Evolutionary conservation across 179 eudicot species (phyloP), one percentile per base, ranked within the genome.

Genomic region (Patellifolia procumbens): DNA sequence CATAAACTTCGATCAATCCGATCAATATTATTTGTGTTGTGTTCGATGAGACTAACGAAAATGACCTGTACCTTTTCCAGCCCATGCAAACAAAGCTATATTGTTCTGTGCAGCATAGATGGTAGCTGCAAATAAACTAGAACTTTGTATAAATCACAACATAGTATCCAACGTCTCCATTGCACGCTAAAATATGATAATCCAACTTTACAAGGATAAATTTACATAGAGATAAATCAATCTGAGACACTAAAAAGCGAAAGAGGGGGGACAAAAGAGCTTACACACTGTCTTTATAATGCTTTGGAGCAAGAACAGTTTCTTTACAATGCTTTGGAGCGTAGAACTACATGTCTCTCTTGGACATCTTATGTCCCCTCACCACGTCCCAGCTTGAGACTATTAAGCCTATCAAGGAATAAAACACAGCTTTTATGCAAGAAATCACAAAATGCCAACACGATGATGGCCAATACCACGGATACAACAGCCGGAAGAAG

Each of bases 381-480:
- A 87, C 59, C 68, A 80, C 89, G 48, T 88, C 97, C 96, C 91
- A 87, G 71, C 87, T 79, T 74, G 97, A 91, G 74, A 86, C 73
- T 42, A 94, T 52, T 62, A 92, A 81, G 17, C 85, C 80, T 66
- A 94, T 69, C 24, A 94, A 60, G 68, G 91, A 91, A 82, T 86
- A 89, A 11, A 92, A 73, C 74, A 94, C 59, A 28, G 89, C 87
- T 79, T 86, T 81, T 73, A 94, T 37, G 79, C 94, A 94, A 22
- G 92, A 83, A 16, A 88, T 22, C 22, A 91, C 37, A 73, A 94
- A 92, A 83, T 94, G 88, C 97, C 98, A 94, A 85, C 97, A 94
- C n/a, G 98, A 92, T 31, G 97, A 94, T 11, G 98, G 98, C 98
- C 98, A 94, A 76, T 94, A 94, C 97, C 98, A 94, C 15, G 98